Conservation (phyloP, 768 basidiomycete species). For the Xanthoconium purpureum region DNA sequence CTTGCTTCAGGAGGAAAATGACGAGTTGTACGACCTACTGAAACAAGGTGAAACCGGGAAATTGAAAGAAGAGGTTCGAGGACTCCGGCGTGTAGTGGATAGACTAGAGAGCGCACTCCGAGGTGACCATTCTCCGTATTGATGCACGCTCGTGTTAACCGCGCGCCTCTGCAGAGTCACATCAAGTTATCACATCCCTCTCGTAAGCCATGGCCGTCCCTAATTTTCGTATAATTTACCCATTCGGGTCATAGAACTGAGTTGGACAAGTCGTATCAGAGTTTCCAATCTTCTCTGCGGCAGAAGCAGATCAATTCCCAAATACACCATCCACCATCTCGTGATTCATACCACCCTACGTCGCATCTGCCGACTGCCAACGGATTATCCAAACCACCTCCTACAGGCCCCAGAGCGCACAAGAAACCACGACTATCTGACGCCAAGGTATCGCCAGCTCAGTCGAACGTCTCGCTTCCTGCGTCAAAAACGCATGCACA, state of each 20-base stretch:
- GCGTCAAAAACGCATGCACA: conserved; percentile 22
- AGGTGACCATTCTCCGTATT: conserved; percentile 45
- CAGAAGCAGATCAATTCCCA: conserved; percentile 35
- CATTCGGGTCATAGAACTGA: conserved; percentile 52
- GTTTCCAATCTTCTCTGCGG: conserved; percentile 46
- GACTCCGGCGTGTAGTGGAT: conserved; percentile 61
- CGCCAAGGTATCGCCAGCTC: conserved; percentile 34
- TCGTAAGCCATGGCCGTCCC: conserved; percentile 51
- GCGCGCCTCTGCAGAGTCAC: conserved; percentile 56
- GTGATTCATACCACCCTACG: conserved; percentile 40
- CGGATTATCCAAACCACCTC: conserved; percentile 50
- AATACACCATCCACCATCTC: conserved; percentile 38
- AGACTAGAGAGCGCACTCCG: conserved; percentile 72
- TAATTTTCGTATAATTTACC: conserved; percentile 10
- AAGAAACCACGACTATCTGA: conserved; percentile 79
- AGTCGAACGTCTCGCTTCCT: conserved; percentile 31
- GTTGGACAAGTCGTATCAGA: conserved; percentile 72
- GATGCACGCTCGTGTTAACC: conserved; percentile 7
- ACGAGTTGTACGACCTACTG: conserved; percentile 76
- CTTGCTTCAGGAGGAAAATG: conserved; percentile 81
- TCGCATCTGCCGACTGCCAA: conserved; percentile 33
- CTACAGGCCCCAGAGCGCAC: conserved; percentile 77
- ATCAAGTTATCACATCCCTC: conserved; percentile 63
- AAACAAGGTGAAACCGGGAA: conserved; percentile 74
- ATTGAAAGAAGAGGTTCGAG: conserved; percentile 77